These are phyloP conservation scores for Epichloe elymi DNA, from an alignment of 2,329 filamentous ascomycete species.

Conservation along the genomic window DNA sequence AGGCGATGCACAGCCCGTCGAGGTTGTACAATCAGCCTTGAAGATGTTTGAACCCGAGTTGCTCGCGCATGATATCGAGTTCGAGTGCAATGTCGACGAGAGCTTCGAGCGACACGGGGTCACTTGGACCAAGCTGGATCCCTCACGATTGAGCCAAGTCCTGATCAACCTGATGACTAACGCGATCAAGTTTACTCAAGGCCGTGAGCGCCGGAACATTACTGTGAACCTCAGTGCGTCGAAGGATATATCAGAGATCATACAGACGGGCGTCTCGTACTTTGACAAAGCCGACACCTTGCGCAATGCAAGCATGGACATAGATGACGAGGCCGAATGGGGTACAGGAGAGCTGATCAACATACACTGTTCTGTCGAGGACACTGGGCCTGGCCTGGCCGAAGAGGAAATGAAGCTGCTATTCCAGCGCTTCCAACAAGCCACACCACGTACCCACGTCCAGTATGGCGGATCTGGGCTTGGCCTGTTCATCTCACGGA, in stretches of 20 bases:
- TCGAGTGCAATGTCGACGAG: slow-evolving; percentile 55
- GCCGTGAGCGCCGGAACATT: slow-evolving; percentile 45
- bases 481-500: slow-evolving; percentile 63
- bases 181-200: slow-evolving; percentile 52
- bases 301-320: slow-evolving; percentile 21
- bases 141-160: slow-evolving; percentile 60
- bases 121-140: slow-evolving; percentile 63
- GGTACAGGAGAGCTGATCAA: slow-evolving; percentile 58
- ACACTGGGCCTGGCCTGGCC: slow-evolving; percentile 55
- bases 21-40: slow-evolving; percentile 53
- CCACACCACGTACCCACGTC: slow-evolving; percentile 55
- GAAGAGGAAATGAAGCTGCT: slow-evolving; percentile 52
- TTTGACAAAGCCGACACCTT: slow-evolving; percentile 32
- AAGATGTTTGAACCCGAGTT: slow-evolving; percentile 74
- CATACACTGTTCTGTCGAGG: slow-evolving; percentile 57
- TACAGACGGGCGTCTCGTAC: slow-evolving; percentile 29
- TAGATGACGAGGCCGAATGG: slow-evolving; percentile 50
- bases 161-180: slow-evolving; percentile 64
- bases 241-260: slow-evolving; percentile 30
- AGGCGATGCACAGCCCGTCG: slow-evolving; percentile 53
- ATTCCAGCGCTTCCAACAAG: slow-evolving; percentile 57
- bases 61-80: slow-evolving; percentile 55
- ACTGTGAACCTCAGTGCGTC: slow-evolving; percentile 53
- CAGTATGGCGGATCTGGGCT: slow-evolving; percentile 60
- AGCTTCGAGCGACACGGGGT: slow-evolving; percentile 52